phyloP scores from a whole-genome alignment of 2,329 filamentous ascomycete species.

The Balansia obtecta region DNA sequence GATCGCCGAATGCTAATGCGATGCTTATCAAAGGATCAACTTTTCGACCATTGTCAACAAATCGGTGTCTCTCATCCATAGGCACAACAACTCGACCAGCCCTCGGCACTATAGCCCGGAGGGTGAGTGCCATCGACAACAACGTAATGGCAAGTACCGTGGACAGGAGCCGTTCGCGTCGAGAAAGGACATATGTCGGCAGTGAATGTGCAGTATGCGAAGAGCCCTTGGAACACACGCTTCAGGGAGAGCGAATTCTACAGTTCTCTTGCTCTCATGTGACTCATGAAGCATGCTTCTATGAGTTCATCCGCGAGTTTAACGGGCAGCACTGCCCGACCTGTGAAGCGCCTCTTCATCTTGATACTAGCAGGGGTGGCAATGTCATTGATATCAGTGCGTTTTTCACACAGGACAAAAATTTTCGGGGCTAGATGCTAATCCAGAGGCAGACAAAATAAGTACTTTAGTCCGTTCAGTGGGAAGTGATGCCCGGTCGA shows the following conservation, averaged over 20 bases:
- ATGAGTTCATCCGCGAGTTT: constrained; percentile 92
- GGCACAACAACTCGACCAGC: constrained; percentile 21
- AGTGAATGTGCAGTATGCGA: constrained; percentile 94
- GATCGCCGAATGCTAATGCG: not conserved
- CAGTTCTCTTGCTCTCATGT: constrained; percentile 97
- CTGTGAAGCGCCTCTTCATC: constrained; percentile 79
- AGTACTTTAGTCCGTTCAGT: constrained; percentile 83
- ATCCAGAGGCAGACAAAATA: constrained; percentile 62
- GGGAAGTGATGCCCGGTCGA: constrained; percentile 47
- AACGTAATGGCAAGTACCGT: constrained; percentile 34
- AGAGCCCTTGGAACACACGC: constrained; percentile 88
- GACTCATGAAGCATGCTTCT: constrained; percentile 95
- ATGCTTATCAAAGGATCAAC: not conserved
- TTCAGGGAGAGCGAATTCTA: constrained; percentile 84
- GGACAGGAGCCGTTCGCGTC: constrained; percentile 65
- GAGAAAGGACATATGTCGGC: constrained; percentile 90
- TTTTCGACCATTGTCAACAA: constrained; percentile 13
- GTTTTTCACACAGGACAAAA: constrained; percentile 11
- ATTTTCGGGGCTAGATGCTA: constrained; percentile 14
- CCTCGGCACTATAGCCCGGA: constrained; percentile 19
- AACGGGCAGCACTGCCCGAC: constrained; percentile 90
- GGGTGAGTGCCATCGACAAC: constrained; percentile 26
- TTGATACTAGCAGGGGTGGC: constrained; percentile 85
- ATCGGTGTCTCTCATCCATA: constrained; percentile 20
- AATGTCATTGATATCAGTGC: constrained; percentile 85